Evolutionary conservation across 2,329 filamentous ascomycete species (phyloP), one percentile per base, ranked within the genome.

Genomic region (Xylariaceae sp.): DNA sequence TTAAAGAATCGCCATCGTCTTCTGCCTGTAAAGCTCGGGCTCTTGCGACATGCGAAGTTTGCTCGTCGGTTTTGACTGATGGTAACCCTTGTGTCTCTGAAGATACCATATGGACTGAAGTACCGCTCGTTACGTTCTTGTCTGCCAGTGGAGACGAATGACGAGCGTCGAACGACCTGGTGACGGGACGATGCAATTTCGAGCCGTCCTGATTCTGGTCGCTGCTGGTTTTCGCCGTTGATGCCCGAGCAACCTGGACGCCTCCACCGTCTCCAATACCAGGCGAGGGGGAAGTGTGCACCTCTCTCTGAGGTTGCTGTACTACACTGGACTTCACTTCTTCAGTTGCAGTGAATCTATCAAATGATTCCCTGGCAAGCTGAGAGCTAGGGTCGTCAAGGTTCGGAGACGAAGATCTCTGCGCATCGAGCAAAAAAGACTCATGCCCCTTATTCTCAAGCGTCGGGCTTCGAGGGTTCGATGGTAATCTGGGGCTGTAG

Each of bases 1-100:
- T 57, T 44, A 62, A 53, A 9, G 56, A 55, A 24, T 52, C 44
- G 34, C 50, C 50, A 6, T 62, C 58, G 43, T 59, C 58, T 18
- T 60, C 6, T 32, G 48, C 31, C 22, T 62, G 47, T 22, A 47
- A 39, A 32, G 47, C 43, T 19, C 49, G 55, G 11, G 53, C 50
- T 34, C 52, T 50, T 45, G 57, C 57, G 24, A 61, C 44, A 36
- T 43, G 50, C 9, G 57, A 36, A 33, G 56, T 56, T n/a, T 49
- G 38, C 40, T 57, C 44, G 18, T 58, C 54, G 4, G 37, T 38
- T 12, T 47, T 44, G 16, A 50, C 43, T 1, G 40, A 50, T 11
- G 44, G 39, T 8, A 37, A 44, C 28, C 47, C 42, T n/a, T 36
- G 29, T 2, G 36, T 22, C 13, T 39, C 19, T 6, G 39, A 33